Base-by-base conservation (phyloP, 805 yeast species). In the Priceomyces carsonii region DNA sequence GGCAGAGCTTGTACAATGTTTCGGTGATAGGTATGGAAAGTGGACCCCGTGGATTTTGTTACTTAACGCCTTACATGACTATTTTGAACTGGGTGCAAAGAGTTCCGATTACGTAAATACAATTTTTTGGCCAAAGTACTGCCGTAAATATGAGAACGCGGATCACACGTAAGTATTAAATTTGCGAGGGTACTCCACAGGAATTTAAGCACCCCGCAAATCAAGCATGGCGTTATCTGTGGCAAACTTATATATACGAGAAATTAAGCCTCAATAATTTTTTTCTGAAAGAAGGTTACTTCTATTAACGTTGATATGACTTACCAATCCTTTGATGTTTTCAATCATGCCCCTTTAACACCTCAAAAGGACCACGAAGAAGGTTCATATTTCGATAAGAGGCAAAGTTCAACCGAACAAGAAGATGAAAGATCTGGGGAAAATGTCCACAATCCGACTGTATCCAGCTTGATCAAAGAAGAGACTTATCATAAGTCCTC, bases 401-500 rank as follows among this genome's bases (percentile, higher is more conserved):
- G 9, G 12, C 5, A 20, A 14, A 6, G 17, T 18, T 13, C 8
- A 18, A 18, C 9, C 15, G 6, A 6, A 13, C 8, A 14, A 26
- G 29, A 26, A 12, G n/a, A 20, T 20, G 8, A 20, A 8, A 8
- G 12, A 7, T 13, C 14, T 15, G 21, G 21, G 15, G 29, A 20
- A 4, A 12, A 5, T 4, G 14, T 34, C 9, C 14, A 18, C 14
- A 28, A 27, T 18, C 18, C 33, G 30, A 40, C 18, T 32, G 7
- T 22, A 13, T 18, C 39, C 27, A 42, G 40, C 17, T 38, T 42
- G 25, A 50, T 44, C n/a, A 37, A 33, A 18, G 47, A 51, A 32
- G 53, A 50, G n/a, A 47, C 42, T 39, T 54, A 43, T 37, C 50
- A 55, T 38, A 41, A 40, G 44, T 55, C 60, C 8, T 49, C 60